Percentiles rank a stretch among this genome's conserved stretches.
Evolutionary conservation across 768 basidiomycete genomes (phyloP).

Genomic region (Xanthoconium stramineum): DNA sequence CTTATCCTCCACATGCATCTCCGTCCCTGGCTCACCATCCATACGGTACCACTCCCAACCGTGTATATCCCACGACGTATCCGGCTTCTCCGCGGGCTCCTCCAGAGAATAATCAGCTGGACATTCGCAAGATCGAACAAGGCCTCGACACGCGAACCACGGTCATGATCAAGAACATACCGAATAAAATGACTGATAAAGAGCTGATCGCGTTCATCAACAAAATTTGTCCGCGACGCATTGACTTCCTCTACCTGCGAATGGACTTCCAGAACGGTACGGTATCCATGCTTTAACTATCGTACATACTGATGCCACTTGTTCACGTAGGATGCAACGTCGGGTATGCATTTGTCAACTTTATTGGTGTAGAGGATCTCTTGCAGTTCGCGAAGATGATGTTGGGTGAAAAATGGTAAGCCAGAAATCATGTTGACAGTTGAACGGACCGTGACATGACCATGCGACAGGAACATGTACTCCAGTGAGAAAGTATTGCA

Average conservation of each 20-base stretch:
- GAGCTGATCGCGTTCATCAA: conserved; percentile 67
- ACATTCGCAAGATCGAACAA: conserved; percentile 67
- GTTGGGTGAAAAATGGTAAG: conserved; percentile 80
- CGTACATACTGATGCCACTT: not conserved
- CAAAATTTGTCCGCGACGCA: conserved; percentile 68
- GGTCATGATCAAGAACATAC: conserved; percentile 90
- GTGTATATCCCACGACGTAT: conserved; percentile 21
- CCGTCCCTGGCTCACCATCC: conserved; percentile 20
- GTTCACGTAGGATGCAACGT: conserved; percentile 63
- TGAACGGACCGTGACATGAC: not conserved
- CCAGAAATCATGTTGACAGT: not conserved
- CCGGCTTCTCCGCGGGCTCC: conserved; percentile 26
- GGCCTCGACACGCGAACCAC: conserved; percentile 81
- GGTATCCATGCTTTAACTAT: conserved; percentile 13
- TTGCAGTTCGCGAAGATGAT: conserved; percentile 69
- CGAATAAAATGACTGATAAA: conserved; percentile 84
- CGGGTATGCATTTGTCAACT: conserved; percentile 88
- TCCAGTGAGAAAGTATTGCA: conserved; percentile 87
- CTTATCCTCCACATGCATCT: conserved; percentile 27
- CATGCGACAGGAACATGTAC: conserved; percentile 74
- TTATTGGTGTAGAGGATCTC: conserved; percentile 75
- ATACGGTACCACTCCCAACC: conserved; percentile 18
- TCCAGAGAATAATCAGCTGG: conserved; percentile 55
- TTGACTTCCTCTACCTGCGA: conserved; percentile 84
- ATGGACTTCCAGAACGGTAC: conserved; percentile 83